Conservation (phyloP, 768 basidiomycete species). For the Leccinum disarticulatum region DNA sequence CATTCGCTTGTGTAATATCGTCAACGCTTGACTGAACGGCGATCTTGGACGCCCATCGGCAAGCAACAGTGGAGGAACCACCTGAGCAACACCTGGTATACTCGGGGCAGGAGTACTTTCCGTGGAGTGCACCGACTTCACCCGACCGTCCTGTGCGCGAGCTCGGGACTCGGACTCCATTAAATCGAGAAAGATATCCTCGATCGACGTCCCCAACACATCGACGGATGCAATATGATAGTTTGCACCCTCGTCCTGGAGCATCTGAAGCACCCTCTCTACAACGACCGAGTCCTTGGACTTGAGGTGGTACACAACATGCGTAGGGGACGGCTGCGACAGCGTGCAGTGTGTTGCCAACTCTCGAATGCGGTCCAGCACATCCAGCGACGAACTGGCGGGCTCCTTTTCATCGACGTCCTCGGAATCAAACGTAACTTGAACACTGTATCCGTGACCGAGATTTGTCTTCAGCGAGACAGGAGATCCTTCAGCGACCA, state of each 20-base stretch:
- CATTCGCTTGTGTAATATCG: slow-evolving; percentile 70
- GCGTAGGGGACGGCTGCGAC: slow-evolving; percentile 42
- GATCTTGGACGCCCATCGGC: slow-evolving; percentile 51
- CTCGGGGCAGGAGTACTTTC: neutral
- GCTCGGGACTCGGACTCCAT: slow-evolving; percentile 45
- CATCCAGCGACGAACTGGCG: slow-evolving; percentile 16
- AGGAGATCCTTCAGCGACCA: slow-evolving; percentile 72
- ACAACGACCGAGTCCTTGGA: slow-evolving; percentile 57
- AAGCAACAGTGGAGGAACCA: slow-evolving; percentile 26
- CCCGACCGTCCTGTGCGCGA: slow-evolving; percentile 26
- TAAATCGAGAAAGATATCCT: slow-evolving; percentile 77
- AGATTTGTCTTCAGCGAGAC: slow-evolving; percentile 70
- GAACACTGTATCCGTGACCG: slow-evolving; percentile 70
- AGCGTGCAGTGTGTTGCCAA: slow-evolving; percentile 47
- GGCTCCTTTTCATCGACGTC: slow-evolving; percentile 32
- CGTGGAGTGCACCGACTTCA: slow-evolving; percentile 20
- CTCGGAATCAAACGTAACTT: slow-evolving; percentile 46
- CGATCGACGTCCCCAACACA: slow-evolving; percentile 70
- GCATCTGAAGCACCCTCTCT: slow-evolving; percentile 51
- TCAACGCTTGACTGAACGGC: slow-evolving; percentile 63
- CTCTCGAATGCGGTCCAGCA: slow-evolving; percentile 43
- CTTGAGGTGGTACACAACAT: slow-evolving; percentile 56
- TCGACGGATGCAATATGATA: slow-evolving; percentile 56
- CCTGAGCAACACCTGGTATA: slow-evolving; percentile 2
- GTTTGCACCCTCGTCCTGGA: slow-evolving; percentile 45